Percentiles rank a stretch among this genome's conserved stretches.
Evolutionary conservation across 108 stramenopile genomes (phyloP).

Genomic region (Pelagomonas calceolata): DNA sequence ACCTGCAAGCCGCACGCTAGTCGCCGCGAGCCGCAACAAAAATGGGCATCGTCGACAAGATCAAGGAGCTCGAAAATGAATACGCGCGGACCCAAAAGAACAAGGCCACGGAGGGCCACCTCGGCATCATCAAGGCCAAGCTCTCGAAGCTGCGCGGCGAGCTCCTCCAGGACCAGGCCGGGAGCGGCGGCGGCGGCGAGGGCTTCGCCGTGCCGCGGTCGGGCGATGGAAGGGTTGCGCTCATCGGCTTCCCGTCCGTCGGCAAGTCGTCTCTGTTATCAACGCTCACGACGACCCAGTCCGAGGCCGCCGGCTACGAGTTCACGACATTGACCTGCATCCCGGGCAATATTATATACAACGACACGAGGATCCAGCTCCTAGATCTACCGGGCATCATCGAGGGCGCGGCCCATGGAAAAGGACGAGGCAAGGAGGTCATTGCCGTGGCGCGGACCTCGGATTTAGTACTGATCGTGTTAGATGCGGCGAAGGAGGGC

Average conservation of each 20-base stretch:
- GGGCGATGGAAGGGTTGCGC: constrained; percentile 91
- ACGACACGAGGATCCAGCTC: constrained; percentile 87
- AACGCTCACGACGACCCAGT: constrained; percentile 78
- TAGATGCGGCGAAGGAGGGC: constrained; percentile 94
- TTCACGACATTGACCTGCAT: constrained; percentile 98
- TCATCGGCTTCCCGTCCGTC: constrained; percentile 92
- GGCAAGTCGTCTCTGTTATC: constrained; percentile 82
- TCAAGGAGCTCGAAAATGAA: constrained; percentile 90
- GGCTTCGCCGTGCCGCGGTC: constrained; percentile 86
- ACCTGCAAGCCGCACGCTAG: too few relatives aligned
- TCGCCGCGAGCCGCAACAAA: too few relatives aligned
- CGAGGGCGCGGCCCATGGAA: constrained; percentile 96
- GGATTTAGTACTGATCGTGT: constrained; percentile 91
- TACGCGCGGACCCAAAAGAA: constrained; percentile 78
- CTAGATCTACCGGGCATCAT: constrained; percentile 99
- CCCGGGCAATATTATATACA: constrained; percentile 82
- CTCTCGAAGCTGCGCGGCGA: constrained; percentile 87
- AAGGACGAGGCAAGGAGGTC: constrained; percentile 92
- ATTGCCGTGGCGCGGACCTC: constrained; percentile 91
- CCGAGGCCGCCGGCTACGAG: constrained; percentile 81
- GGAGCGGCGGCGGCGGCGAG: constrained; percentile 49
- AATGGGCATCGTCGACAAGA: constrained; percentile 72
- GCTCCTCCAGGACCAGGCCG: constrained; percentile 64
- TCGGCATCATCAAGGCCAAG: constrained; percentile 94
- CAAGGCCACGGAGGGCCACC: constrained; percentile 54